Evolutionary conservation across 2,329 filamentous ascomycete species (phyloP), one percentile per base, ranked within the genome.

Genomic region (Colletotrichum lini): DNA sequence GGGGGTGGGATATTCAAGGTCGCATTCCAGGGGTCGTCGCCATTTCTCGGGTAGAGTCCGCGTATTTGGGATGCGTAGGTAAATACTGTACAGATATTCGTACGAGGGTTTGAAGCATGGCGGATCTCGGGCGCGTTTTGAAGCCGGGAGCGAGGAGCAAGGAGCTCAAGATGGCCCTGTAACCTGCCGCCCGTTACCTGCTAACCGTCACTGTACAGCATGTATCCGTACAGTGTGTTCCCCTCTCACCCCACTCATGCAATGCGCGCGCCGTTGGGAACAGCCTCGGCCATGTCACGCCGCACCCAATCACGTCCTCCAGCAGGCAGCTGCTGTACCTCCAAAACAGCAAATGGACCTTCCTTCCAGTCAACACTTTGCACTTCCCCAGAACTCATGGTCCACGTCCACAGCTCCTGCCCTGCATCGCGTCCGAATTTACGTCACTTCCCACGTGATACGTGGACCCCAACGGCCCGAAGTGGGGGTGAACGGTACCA

Each of bases 381-480:
- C 65, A 53, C 44, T 63, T 58, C 58, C 64, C 30, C 10, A 16
- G 16, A 26, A 38, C 16, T 38, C 26, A 23, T 35, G 1, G 30
- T 35, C 8, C 30, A 35, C 30, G 30, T 9, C 2, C 2, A 9
- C 8, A 9, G 30, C 30, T 35, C 30, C 30, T 35, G 30, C 30
- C 30, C 35, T 38, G 35, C 35, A 38, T 38, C 35, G 35, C 35
- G 9, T 10, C 35, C 9, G 35, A 40, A 10, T 68, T 71, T 71
- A 71, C 69, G 69, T 71, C 69, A 71, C 30, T 18, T 38, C 26
- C 65, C 69, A 71, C 69, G 69, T 71, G 69, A 71, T n/a, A 38
- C 6, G 21, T n/a, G 21, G 64, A 42, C 3, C 35, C 57, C 38
- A 26, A 13, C 57, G 30, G 44, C 35, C 12, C n/a, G n/a, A 9